phyloP scores from a whole-genome alignment of 2,329 filamentous ascomycete genomes.

The Alternaria panax region DNA sequence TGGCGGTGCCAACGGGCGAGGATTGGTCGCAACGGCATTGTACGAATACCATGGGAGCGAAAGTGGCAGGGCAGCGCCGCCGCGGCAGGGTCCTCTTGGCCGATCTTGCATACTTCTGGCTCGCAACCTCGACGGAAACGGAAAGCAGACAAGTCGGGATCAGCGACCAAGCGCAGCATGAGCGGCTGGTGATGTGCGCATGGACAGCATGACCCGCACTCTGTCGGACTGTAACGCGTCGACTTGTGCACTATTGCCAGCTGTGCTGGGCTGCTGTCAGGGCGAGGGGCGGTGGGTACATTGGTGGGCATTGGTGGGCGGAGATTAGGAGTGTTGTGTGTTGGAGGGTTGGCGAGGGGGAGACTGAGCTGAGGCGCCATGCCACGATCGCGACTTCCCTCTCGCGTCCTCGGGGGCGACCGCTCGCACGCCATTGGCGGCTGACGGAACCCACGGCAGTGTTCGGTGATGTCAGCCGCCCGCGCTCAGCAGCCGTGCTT shows the following conservation, averaged over 20 bases:
- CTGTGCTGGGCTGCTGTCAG: slow-evolving; percentile 4
- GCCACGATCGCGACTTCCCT: not conserved
- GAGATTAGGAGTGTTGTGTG: not conserved
- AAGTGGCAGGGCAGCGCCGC: slow-evolving; percentile 21
- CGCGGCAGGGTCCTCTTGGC: slow-evolving; percentile 37
- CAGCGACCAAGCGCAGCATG: slow-evolving; percentile 28
- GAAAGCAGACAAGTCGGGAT: slow-evolving; percentile 24
- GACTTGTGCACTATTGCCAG: slow-evolving; percentile 4
- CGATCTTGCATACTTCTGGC: slow-evolving; percentile 34
- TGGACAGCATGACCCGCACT: slow-evolving; percentile 22
- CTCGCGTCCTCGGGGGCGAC: not conserved
- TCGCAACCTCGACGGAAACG: slow-evolving; percentile 21
- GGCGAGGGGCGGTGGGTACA: not conserved
- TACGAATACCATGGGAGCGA: slow-evolving; percentile 5
- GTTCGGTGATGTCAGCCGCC: slow-evolving; percentile 15
- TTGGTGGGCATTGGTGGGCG: not conserved
- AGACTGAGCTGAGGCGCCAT: not conserved
- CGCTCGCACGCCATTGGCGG: not conserved
- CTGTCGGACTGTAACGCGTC: slow-evolving; percentile 1
- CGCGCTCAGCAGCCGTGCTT: not conserved
- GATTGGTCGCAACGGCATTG: slow-evolving; percentile 13
- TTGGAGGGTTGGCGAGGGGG: not conserved
- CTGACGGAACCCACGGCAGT: slow-evolving; percentile 11
- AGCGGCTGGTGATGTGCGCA: slow-evolving; percentile 22
- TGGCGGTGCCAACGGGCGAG: not conserved